Evolutionary conservation across 306 rosid genomes (phyloP), one percentile per base, ranked within the genome.

Genomic region (Cicer yamashitae): DNA sequence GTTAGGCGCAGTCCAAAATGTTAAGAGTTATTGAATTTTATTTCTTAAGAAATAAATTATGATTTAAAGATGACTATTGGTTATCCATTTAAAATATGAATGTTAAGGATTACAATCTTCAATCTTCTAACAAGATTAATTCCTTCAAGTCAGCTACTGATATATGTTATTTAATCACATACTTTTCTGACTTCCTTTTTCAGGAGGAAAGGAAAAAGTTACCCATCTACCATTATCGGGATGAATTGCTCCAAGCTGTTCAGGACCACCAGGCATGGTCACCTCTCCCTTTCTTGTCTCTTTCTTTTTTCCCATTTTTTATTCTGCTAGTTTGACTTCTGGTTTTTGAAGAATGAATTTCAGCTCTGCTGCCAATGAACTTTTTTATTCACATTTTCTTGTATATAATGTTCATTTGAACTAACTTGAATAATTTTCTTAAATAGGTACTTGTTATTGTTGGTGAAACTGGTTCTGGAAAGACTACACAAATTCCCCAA

Each of bases 401-500:
- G 22, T 20, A 11, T 44, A 65, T 10, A 60, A 14, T 80, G 75
- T 57, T 81, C 65, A 47, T 72, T 72, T 30, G 63, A 63, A 45
- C 59, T 80, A 45, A 77, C 53, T 73, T 47, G 61, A 17, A 45
- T 77, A 67, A 8, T 81, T 40, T 54, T 52, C 53, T 79, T 72
- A 13, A 20, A 67, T 87, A 91, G 98, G 97, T 94, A 65, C 93
- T 94, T 82, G 92, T 94, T 54, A 94, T 94, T 62, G 97, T 94
- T 67, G 97, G 97, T 68, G 99, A 94, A 89, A 94, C 99, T 9
- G 99, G 99, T 84, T 94, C 99, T 2, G 99, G 99, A 65, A 94
- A 94, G 83, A 94, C 97, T 3, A 90, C 97, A 7, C 99, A 94
- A 85, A 92, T 94, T 80, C 99, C 97, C 43, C 99, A 94, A 72